phyloP scores from a whole-genome alignment of 1,139 yeast species.

The Yarrowia galli region DNA sequence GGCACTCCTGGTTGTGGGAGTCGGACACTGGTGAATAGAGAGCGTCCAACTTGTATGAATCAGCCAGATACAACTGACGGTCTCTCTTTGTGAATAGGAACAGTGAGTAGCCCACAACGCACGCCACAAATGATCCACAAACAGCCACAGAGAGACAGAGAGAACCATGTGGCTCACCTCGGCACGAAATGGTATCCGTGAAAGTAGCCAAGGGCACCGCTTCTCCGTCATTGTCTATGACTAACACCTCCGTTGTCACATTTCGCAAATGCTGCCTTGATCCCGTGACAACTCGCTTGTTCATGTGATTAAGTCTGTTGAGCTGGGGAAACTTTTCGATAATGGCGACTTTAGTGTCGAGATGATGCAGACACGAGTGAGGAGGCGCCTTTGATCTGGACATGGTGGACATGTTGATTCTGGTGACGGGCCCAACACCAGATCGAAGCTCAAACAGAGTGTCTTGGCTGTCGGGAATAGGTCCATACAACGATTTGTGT shows the following conservation, averaged over 20 bases:
- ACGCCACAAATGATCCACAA: constrained; percentile 29
- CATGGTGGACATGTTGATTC: constrained; percentile 33
- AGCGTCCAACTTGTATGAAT: constrained; percentile 29
- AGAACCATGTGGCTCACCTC: constrained; percentile 29
- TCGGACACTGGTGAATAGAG: constrained; percentile 25
- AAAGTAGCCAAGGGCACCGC: constrained; percentile 18
- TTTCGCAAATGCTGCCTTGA: constrained; percentile 26
- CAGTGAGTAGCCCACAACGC: constrained; percentile 29
- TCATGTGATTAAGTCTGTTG: constrained; percentile 34
- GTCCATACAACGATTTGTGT: constrained; percentile 28
- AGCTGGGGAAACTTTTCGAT: constrained; percentile 35
- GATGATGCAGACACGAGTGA: constrained; percentile 30
- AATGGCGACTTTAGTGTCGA: constrained; percentile 28
- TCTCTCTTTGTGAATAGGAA: constrained; percentile 25
- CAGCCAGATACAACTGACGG: constrained; percentile 5
- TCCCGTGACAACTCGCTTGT: constrained; percentile 29
- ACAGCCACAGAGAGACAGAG: constrained; percentile 32
- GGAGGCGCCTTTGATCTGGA: constrained; percentile 28
- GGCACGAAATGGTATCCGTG: constrained; percentile 25
- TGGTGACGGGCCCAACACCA: constrained; percentile 24
- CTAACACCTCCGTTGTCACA: constrained; percentile 23
- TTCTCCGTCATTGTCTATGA: constrained; percentile 27
- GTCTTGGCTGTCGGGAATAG: constrained; percentile 24
- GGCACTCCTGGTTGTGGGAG: constrained; percentile 32
- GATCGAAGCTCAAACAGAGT: constrained; percentile 34